These are phyloP conservation scores for Candida schatavii DNA, from an alignment of 805 yeast species.

Conservation along the genomic window DNA sequence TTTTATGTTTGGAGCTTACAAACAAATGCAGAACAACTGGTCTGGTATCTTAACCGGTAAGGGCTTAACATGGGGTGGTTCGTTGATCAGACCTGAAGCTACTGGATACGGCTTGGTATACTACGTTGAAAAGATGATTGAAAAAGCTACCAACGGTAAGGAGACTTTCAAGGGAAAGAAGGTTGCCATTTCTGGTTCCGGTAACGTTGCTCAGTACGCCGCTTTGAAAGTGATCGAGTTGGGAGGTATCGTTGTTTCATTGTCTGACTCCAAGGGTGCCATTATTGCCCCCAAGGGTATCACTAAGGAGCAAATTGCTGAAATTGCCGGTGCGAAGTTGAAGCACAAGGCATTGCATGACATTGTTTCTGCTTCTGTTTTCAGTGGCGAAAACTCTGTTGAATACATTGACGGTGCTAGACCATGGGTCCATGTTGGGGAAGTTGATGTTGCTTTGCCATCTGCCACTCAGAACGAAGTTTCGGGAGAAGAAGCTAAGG, in stretches of 20 bases:
- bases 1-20: conserved; percentile 95
- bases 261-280: conserved; percentile 93
- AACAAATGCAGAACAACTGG: conserved; percentile 84
- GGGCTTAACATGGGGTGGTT: conserved; percentile 98
- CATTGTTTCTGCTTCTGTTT: conserved; percentile 57
- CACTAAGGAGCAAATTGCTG: conserved; percentile 74
- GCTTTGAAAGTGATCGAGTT: conserved; percentile 96
- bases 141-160: conserved; percentile 84
- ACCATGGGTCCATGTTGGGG: conserved; percentile 92
- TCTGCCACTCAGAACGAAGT: conserved; percentile 99
- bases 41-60: conserved; percentile 98
- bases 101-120: conserved; percentile 97
- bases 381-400: conserved; percentile 52
- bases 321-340: conserved; percentile 74
- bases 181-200: conserved; percentile 96
- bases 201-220: conserved; percentile 99
- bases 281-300: conserved; percentile 78
- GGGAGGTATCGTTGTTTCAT: conserved; percentile 91
- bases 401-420: conserved; percentile 90
- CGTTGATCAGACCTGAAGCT: conserved; percentile 98
- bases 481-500: conserved; percentile 75
- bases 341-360: conserved; percentile 73
- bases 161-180: conserved; percentile 90
- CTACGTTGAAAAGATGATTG: conserved; percentile 97
- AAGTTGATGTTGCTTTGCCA: conserved; percentile 94